Evolutionary conservation across 2,329 filamentous ascomycete genomes (phyloP), one percentile per base, ranked within the genome.

Genomic region (Incumbomyces delicatus): DNA sequence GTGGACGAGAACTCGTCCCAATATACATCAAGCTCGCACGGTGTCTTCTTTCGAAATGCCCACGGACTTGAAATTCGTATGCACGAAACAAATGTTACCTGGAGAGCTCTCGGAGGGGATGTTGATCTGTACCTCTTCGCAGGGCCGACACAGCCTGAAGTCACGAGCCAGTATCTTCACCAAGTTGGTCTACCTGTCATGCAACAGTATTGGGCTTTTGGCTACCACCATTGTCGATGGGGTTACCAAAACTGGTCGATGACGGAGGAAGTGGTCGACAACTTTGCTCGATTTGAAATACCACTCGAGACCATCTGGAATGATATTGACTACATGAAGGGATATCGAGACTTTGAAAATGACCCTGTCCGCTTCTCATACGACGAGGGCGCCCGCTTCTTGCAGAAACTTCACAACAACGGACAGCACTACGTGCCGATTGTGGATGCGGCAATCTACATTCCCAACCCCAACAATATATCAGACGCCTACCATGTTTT

Each of bases 191-290:
- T 85, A 4, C 85, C 86, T 1, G 80, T 80, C 0, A 81, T 90
- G 78, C 83, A 89, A 59, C 81, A 85, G 54, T 92, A 92, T 66
- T 90, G 79, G 72, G 79, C 81, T 0, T 78, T 94, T 50, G 87
- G 87, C 1, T 90, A 76, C 60, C 87, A 94, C 54, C 86, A 94
- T 61, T 90, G 85, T 57, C 75, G 85, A 49, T 92, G 86, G 80
- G 87, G 86, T 1, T 92, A 92, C 61, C 68, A 74, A 33, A 87
- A 85, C 57, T 87, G 83, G 78, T 75, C 49, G 6, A 52, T 53
- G 16, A 52, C 87, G 2, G 74, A 82, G 52, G 75, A 75, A 53
- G 70, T 78, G 10, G 68, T 77, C 29, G 64, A 73, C 40, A 71
- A 69, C 43, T 77, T 74, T 60, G 69, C 66, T 48, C 67, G 65